Conservation (phyloP, 176 grass and related monocot species). For the Aegilops tauschii region DNA sequence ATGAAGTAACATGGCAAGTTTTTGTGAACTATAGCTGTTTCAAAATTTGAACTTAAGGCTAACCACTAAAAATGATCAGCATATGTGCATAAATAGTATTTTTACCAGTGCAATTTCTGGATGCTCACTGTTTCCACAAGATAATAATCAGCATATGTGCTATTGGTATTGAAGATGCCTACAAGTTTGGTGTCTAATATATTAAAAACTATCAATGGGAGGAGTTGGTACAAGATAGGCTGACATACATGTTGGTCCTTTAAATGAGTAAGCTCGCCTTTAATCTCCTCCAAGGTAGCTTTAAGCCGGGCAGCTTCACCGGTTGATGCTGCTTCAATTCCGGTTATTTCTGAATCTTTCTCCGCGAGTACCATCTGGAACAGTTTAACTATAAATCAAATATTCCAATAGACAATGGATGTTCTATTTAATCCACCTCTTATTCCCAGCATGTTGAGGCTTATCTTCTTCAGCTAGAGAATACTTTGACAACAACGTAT, state of each 20-base stretch:
- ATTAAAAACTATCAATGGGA: background rate
- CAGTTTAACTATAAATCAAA: constrained; percentile 25
- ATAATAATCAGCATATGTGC: constrained; percentile 13
- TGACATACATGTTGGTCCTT: constrained; percentile 72
- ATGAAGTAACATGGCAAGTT: constrained; percentile 28
- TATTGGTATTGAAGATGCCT: constrained; percentile 3
- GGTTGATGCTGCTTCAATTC: constrained; percentile 88
- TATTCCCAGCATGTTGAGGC: constrained; percentile 2
- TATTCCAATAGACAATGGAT: background rate
- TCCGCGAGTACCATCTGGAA: constrained; percentile 68
- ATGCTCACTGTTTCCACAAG: constrained; percentile 5
- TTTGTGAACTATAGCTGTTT: constrained; percentile 3
- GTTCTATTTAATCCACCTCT: constrained; percentile 7
- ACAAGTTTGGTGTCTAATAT: constrained; percentile 9
- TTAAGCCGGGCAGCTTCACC: constrained; percentile 89
- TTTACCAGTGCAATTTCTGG: constrained; percentile 4
- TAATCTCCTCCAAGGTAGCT: constrained; percentile 82
- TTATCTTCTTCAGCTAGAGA: constrained; percentile 23
- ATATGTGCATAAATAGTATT: constrained; percentile 16
- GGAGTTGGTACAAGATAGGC: constrained; percentile 11
- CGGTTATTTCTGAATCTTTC: constrained; percentile 96
- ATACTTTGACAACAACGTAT: constrained; percentile 18
- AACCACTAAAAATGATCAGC: background rate
- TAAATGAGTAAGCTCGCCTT: constrained; percentile 72
- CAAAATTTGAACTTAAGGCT: background rate